Evolutionary conservation across 2,329 filamentous ascomycete species (phyloP), one percentile per base, ranked within the genome.

Genomic region (Colletotrichum sp.): DNA sequence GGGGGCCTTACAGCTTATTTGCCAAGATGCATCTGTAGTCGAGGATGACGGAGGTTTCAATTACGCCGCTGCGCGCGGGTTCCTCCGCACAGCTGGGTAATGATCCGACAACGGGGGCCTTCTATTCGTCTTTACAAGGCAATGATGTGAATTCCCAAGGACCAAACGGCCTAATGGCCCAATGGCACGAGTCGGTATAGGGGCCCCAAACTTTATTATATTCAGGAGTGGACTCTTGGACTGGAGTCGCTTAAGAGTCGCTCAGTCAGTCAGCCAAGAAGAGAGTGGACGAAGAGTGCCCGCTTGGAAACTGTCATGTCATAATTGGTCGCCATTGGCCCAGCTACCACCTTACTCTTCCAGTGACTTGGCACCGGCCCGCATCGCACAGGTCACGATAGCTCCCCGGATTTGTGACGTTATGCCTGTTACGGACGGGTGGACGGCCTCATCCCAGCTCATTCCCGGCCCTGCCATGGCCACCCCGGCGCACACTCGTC

Each of bases 261-360:
- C 39, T 7, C 39, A 49, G 39, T n/a, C 18, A 12, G 5, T 6
- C 39, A 49, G 39, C 18, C 18, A n/a, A 49, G 18, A 49, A 49
- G 39, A 49, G 39, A 49, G 39, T 49, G 39, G 39, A 49, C 9
- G 39, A 49, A 26, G 30, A 49, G 39, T 49, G 39, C 39, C 39
- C 39, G 55, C 32, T 73, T 73, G 59, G 32, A 69, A 76, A 73
- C 65, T 28, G 70, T 28, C 64, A 69, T 62, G 5, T 16, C 32
- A 36, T 34, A 59, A 73, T 64, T 73, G 64, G 72, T 24, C 63
- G 32, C 62, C 16, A 36, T 67, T 62, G 55, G 39, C 24, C 34
- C 26, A 21, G 55, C 9, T 76, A 65, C 73, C 44, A 76, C 69
- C 73, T 73, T 76, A 73, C 70, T 65, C 64, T 73, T 69, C 57